Conservation (phyloP, 495 filamentous ascomycete genomes). For the Trichoderma gamsii region DNA sequence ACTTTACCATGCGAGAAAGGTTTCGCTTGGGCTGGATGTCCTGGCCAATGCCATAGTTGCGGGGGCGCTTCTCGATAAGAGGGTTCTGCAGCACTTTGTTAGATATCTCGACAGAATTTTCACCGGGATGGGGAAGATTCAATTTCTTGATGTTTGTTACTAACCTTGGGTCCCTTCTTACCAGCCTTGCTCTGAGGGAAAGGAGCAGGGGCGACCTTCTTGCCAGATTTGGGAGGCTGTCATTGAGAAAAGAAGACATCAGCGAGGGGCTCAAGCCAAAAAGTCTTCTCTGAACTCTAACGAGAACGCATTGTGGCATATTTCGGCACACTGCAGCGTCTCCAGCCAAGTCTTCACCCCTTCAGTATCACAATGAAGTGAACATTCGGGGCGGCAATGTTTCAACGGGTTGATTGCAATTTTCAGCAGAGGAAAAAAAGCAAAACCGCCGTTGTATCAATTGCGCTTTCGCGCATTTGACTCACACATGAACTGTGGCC, state of each 20-base stretch:
- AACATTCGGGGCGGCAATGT: constrained; percentile 44
- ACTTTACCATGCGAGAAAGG: constrained; percentile 98
- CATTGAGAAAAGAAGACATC: constrained; percentile 99
- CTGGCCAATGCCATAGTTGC: constrained; percentile 99
- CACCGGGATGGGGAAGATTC: neutral
- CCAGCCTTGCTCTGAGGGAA: constrained; percentile 93
- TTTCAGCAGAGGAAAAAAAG: neutral
- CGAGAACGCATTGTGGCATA: constrained; percentile 60
- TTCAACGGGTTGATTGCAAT: neutral
- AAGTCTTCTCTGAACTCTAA: constrained; percentile 89
- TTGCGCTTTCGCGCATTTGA: constrained; percentile 15
- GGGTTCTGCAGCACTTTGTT: constrained; percentile 65
- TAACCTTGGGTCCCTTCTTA: constrained; percentile 95
- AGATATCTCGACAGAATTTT: neutral
- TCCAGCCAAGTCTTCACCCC: constrained; percentile 82
- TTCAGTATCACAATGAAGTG: constrained; percentile 37
- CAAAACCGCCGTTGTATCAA: neutral
- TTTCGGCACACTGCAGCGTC: constrained; percentile 50
- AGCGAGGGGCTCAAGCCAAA: constrained; percentile 48
- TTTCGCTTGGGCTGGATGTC: constrained; percentile 97
- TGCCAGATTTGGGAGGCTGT: constrained; percentile 96
- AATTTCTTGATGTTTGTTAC: constrained; percentile 32
- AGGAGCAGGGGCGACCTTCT: constrained; percentile 91
- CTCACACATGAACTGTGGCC: constrained; percentile 17
- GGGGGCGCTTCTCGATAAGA: constrained; percentile 93